Evolutionary conservation across 371 early-diverging fungal species (phyloP).

Genomic region (Circinella minor): DNA sequence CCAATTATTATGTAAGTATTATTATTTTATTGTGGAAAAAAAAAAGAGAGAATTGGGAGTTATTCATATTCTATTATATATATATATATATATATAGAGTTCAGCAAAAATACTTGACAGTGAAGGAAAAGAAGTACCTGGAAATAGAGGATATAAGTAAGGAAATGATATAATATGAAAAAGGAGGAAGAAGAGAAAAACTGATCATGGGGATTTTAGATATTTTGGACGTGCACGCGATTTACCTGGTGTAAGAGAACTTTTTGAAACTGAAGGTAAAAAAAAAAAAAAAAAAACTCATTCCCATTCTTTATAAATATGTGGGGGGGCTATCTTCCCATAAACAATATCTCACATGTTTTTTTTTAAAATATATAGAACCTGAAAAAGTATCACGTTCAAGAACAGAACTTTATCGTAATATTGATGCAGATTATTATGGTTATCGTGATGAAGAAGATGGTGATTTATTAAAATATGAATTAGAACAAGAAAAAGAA

Average conservation of each 20-base stretch:
- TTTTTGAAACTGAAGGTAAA: constrained; percentile 77
- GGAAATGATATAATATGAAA: neutral
- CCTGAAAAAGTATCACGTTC: constrained; percentile 52
- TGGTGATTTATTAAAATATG: constrained; percentile 79
- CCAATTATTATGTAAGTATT: constrained; percentile 81
- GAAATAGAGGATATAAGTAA: constrained; percentile 91
- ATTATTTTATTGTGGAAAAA: neutral
- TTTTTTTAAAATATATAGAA: constrained; percentile 19
- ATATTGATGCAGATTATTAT: constrained; percentile 94
- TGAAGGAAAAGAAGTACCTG: constrained; percentile 92
- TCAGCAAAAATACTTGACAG: constrained; percentile 78
- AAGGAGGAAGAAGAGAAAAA: neutral
- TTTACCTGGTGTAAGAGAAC: constrained; percentile 92
- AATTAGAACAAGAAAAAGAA: constrained; percentile 61
- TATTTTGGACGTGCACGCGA: constrained; percentile 98
- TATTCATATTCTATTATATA: neutral
- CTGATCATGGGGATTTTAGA: constrained; percentile 33
- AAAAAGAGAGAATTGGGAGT: neutral
- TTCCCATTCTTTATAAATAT: neutral
- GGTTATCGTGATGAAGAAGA: constrained; percentile 96
- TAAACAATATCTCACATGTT: neutral
- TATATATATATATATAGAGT: constrained; percentile 43
- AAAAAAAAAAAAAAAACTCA: too few species aligned
- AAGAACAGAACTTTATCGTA: constrained; percentile 74
- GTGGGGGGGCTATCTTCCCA: neutral